These are phyloP conservation scores for Tricholoma terreum DNA, from an alignment of 768 basidiomycete species.

Conservation along the genomic window DNA sequence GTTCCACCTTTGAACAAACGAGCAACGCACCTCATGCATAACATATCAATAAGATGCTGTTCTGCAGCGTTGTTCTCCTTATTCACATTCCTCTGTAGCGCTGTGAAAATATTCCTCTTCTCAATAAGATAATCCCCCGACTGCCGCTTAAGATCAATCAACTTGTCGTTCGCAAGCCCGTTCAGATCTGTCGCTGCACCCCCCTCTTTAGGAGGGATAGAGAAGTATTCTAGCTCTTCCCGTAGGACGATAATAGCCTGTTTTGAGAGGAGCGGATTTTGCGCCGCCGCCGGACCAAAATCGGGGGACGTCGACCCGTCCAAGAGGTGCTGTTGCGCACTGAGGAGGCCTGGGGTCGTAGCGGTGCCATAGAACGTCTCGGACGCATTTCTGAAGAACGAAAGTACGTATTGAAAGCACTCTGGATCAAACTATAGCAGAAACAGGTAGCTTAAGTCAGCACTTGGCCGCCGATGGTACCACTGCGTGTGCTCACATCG, in stretches of 20 bases:
- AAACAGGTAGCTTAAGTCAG: neutral
- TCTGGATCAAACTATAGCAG: conserved; percentile 86
- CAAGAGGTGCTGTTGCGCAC: conserved; percentile 75
- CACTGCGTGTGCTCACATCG: conserved; percentile 64
- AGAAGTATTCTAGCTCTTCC: conserved; percentile 98
- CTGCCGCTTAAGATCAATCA: conserved; percentile 79
- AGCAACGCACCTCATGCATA: conserved; percentile 88
- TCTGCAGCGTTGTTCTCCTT: conserved; percentile 99
- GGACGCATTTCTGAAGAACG: conserved; percentile 87
- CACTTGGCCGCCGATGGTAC: neutral
- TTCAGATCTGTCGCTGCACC: conserved; percentile 65
- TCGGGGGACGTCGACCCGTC: conserved; percentile 63
- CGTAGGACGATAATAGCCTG: conserved; percentile 98
- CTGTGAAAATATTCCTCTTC: conserved; percentile 92
- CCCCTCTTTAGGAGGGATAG: conserved; percentile 78
- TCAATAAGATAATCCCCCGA: conserved; percentile 88
- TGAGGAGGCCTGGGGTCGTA: conserved; percentile 66
- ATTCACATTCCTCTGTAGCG: conserved; percentile 96
- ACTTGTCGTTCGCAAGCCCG: conserved; percentile 74
- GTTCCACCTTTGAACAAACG: neutral
- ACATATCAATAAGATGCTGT: conserved; percentile 99
- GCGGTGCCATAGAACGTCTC: conserved; percentile 90
- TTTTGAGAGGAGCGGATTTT: conserved; percentile 91
- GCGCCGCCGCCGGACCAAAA: conserved; percentile 60
- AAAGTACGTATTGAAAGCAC: conserved; percentile 91